A percentile compares a stretch with the other conserved stretches of the same genome.
Conservation (phyloP, 1,284 basidiomycete genomes). For the Amylostereum areolatum region DNA sequence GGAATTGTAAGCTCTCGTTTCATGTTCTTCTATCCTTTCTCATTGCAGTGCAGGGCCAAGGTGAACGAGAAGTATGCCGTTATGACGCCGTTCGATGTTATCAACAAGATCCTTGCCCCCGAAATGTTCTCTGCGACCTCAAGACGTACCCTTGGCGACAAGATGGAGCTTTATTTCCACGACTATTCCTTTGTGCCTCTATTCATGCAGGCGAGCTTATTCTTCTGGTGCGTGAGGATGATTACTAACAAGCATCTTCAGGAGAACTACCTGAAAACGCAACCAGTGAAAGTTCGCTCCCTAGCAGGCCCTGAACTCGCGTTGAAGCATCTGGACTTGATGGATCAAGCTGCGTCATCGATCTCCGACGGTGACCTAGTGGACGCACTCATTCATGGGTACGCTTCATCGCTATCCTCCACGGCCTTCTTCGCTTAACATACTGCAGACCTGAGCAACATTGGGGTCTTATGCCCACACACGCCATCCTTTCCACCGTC, state of each 20-base stretch:
- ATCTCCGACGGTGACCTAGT: slow-evolving; percentile 97
- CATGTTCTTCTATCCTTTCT: background rate
- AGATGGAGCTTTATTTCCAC: slow-evolving; percentile 96
- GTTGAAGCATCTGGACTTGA: slow-evolving; percentile 74
- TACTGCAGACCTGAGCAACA: slow-evolving; percentile 82
- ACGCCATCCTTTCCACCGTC: slow-evolving; percentile 87
- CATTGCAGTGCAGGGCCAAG: slow-evolving; percentile 51
- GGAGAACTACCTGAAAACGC: slow-evolving; percentile 89
- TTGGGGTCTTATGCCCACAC: slow-evolving; percentile 92
- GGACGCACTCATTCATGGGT: slow-evolving; percentile 92
- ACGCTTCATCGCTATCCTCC: slow-evolving; percentile 3
- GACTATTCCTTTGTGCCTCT: slow-evolving; percentile 92
- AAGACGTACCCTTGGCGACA: slow-evolving; percentile 81
- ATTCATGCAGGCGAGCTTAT: slow-evolving; percentile 75
- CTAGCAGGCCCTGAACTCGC: slow-evolving; percentile 58
- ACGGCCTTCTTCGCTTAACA: background rate
- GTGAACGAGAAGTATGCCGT: slow-evolving; percentile 91
- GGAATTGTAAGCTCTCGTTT: slow-evolving; percentile 54
- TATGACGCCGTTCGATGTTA: slow-evolving; percentile 87
- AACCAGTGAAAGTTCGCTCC: slow-evolving; percentile 58
- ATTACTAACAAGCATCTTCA: slow-evolving; percentile 23
- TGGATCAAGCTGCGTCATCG: slow-evolving; percentile 84
- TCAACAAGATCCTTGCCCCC: slow-evolving; percentile 81
- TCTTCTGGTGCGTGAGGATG: background rate
- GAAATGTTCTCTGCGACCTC: slow-evolving; percentile 84